Base-by-base conservation (phyloP, 768 basidiomycete species). In the Mycena alexandri region DNA sequence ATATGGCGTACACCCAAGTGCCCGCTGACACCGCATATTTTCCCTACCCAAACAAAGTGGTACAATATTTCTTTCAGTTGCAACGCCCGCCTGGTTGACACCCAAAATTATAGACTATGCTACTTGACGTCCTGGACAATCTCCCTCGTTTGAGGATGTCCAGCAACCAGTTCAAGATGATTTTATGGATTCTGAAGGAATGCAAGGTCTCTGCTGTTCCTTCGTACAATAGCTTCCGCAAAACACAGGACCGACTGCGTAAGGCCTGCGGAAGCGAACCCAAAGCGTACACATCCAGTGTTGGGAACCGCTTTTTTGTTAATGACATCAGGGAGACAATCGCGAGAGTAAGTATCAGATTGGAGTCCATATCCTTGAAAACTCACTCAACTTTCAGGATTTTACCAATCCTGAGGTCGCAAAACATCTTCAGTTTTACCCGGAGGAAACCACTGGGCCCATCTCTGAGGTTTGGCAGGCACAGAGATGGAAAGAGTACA, bases 121-220 rank as follows among this genome's bases (percentile, higher is more conserved):
- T 69, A n/a, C 55, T 73, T 4, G 71, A 75, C 34, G 58, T 75
- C 10, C 43, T 75, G 4, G 71, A 74, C 34, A 75, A 73, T 36
- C 63, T 75, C 1, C 71, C 71, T 12, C 69, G 69, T 1, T 50
- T 73, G 1, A 63, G 69, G 2, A 62, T 75, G 34, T 75, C 73
- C 0, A 22, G 48, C 29, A 59, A 29, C 11, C 73, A 73, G 21
- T 53, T 74, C 33, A 63, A 64, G n/a, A 38, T 73, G 33, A 70
- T 73, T 6, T 51, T 73, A 2, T 75, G 70, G 68, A 50, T 67
- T 3, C 24, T 72, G 51, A 63, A 64, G n/a, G 38, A 71, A 43
- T 58, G 46, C 29, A 57, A 64, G 2, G 63, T 55, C 8, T 13
- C 33, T 1, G 57, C 66, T 57, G 73, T 75, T 1, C 73, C 73